Base-by-base conservation (phyloP, 2,329 filamentous ascomycete species). In the Magnaporthiopsis incrustans region DNA sequence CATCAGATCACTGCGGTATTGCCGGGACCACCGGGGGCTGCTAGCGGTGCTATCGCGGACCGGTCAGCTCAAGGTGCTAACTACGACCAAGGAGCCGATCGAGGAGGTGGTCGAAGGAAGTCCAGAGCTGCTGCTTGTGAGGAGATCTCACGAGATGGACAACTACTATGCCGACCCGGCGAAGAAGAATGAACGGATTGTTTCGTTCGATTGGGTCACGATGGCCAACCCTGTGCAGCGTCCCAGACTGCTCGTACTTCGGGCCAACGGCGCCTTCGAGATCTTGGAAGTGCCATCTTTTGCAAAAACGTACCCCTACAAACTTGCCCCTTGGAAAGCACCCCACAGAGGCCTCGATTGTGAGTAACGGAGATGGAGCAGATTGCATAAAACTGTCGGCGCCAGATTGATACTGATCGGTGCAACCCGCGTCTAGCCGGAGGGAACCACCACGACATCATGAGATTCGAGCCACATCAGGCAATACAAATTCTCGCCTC, bases 121-220 rank as follows among this genome's bases (percentile, higher is more conserved):
- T 63, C 85, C 85, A 0, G 83, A 88, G 70, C 76, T 88, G 18
- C 75, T 89, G 1, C 79, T 87, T 66, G 82, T 87, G 15, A 78
- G 81, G 59, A 82, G 78, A 65, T 87, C 86, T 1, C 80, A 85
- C 67, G 85, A 88, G 69, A 81, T 89, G 75, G 85, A 89, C 68
- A 81, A 85, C 61, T 79, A 81, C 25, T 87, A 82, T 68, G 76
- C 78, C 32, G 82, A 84, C 62, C 74, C 77, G 38, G 76, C 77
- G 38, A 77, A 80, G 67, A 82, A 82, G 72, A 79, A 82, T 68
- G 83, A 88, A 64, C 81, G 84, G 26, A 87, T 89, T 38, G 84
- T 89, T 10, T 88, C 86, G 0, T 89, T 89, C 71, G 86, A 89
- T 71, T 89, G 86, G 86, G 76, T 88, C 12, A 87, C 83, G 4